Evolutionary conservation across 495 filamentous ascomycete genomes (phyloP).

Genomic region (Penicillium daleae): DNA sequence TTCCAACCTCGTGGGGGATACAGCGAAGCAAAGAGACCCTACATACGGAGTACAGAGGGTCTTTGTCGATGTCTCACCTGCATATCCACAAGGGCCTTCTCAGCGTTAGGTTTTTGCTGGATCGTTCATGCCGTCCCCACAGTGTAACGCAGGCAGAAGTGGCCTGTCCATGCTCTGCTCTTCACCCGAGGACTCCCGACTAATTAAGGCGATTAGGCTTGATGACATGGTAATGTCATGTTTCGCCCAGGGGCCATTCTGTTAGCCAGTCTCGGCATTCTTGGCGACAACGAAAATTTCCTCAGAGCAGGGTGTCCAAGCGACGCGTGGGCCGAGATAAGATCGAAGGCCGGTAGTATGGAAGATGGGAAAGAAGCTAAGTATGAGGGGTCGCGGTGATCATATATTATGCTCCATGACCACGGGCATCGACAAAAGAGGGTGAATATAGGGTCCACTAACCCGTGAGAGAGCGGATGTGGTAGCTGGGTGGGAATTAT

Average conservation of each 20-base stretch:
- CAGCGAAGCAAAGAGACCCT: neutral
- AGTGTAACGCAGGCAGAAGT: neutral
- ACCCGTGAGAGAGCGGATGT: neutral
- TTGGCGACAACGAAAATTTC: neutral
- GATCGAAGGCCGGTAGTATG: neutral
- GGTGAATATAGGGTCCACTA: neutral
- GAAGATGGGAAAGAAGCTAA: too few relatives aligned
- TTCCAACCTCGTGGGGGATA: neutral
- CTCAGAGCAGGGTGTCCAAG: neutral
- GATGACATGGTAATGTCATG: neutral
- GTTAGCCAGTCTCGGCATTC: slow-evolving; percentile 4
- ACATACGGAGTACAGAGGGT: neutral
- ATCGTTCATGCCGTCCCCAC: neutral
- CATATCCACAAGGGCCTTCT: neutral
- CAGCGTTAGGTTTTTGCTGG: neutral
- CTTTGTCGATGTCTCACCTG: neutral
- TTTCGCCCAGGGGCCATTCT: neutral
- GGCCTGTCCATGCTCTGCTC: too few relatives aligned
- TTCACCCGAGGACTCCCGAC: neutral
- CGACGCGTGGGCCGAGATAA: neutral
- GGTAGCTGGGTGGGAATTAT: too few relatives aligned
- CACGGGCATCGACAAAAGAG: neutral
- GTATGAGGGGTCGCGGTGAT: neutral
- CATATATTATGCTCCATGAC: neutral
- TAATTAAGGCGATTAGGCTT: neutral